phyloP scores from a whole-genome alignment of 2,329 filamentous ascomycete genomes.

The Colletotrichum sojae region DNA sequence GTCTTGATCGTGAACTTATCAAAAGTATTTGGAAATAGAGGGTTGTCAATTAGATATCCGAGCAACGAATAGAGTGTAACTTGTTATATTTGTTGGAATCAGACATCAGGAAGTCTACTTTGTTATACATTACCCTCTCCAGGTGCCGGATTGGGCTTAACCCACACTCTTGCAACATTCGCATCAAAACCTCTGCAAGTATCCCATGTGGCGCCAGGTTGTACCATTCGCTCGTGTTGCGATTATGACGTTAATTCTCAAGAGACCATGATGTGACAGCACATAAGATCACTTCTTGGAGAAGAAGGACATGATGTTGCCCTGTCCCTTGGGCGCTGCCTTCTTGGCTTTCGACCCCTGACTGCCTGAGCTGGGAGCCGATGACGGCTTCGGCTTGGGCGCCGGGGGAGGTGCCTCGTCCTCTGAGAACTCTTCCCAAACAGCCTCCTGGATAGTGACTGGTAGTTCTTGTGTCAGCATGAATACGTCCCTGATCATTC shows the following conservation, averaged over 20 bases:
- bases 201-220: not conserved
- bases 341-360: constrained; percentile 68
- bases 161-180: not conserved
- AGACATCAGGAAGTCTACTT: too few species aligned
- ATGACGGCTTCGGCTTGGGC: constrained; percentile 63
- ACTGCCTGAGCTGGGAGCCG: constrained; percentile 62
- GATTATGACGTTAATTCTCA: not conserved
- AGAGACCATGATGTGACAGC: not conserved
- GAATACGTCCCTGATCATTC: not conserved
- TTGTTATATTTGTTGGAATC: too few species aligned
- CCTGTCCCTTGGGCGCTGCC: constrained; percentile 73
- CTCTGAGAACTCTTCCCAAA: constrained; percentile 95
- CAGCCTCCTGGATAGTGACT: constrained; percentile 89
- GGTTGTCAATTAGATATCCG: too few species aligned
- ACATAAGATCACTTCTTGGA: constrained; percentile 74
- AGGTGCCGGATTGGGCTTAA: too few species aligned
- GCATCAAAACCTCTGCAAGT: not conserved
- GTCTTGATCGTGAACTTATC: too few species aligned
- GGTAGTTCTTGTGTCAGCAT: constrained; percentile 33
- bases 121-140: too few species aligned
- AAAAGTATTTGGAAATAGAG: too few species aligned
- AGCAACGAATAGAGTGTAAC: too few species aligned
- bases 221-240: not conserved
- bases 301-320: constrained; percentile 95
- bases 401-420: constrained; percentile 76